phyloP scores from a whole-genome alignment of 2,329 filamentous ascomycete species.

The Xylariaceae sp. region DNA sequence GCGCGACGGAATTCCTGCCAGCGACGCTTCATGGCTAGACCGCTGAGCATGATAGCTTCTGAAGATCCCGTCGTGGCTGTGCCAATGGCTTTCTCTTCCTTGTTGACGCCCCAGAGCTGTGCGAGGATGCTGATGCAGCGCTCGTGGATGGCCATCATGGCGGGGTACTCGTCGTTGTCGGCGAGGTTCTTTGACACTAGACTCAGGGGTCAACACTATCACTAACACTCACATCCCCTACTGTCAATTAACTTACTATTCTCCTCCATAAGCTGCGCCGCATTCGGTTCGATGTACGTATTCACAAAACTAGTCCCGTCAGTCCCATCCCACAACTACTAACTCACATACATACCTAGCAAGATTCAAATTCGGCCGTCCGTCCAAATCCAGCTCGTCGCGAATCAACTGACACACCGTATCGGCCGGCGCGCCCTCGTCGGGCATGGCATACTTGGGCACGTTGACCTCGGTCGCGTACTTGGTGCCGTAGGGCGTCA shows the following conservation, averaged over 20 bases:
- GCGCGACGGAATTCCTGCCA: slow-evolving; percentile 60
- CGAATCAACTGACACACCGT: slow-evolving; percentile 60
- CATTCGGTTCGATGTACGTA: slow-evolving; percentile 66
- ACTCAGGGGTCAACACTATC: not conserved
- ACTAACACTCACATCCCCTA: not conserved
- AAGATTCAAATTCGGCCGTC: slow-evolving; percentile 62
- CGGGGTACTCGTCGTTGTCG: slow-evolving; percentile 63
- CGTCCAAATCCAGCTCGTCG: slow-evolving; percentile 60
- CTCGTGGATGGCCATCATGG: slow-evolving; percentile 54
- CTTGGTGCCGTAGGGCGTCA: slow-evolving; percentile 52
- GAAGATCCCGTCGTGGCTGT: slow-evolving; percentile 65
- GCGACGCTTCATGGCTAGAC: slow-evolving; percentile 67
- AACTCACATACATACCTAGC: slow-evolving; percentile 37
- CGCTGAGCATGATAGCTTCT: slow-evolving; percentile 50
- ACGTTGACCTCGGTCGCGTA: slow-evolving; percentile 52
- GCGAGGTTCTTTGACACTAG: slow-evolving; percentile 56
- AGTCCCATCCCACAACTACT: slow-evolving; percentile 10
- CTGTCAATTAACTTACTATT: slow-evolving; percentile 44
- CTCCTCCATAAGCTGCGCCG: slow-evolving; percentile 59
- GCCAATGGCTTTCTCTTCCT: slow-evolving; percentile 59
- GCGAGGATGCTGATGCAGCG: slow-evolving; percentile 65
- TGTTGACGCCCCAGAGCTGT: slow-evolving; percentile 58
- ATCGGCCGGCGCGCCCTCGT: slow-evolving; percentile 54
- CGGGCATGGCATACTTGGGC: slow-evolving; percentile 55
- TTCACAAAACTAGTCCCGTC: slow-evolving; percentile 53